Evolutionary conservation across 768 basidiomycete species (phyloP), one percentile per base, ranked within the genome.

Genomic region (Kwoniella europaea): DNA sequence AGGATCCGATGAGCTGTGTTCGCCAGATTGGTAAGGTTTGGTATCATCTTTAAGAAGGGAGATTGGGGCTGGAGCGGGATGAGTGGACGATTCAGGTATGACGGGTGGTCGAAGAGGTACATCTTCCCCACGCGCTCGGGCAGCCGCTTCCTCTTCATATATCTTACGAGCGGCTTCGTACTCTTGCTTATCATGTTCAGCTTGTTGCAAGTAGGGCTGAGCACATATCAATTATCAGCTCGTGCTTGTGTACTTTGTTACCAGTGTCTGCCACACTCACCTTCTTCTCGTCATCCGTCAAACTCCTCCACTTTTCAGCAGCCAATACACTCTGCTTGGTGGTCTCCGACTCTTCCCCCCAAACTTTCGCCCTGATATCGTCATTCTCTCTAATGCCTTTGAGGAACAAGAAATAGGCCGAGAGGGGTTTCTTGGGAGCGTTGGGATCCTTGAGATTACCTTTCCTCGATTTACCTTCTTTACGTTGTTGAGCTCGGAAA

Each of bases 371-470:
- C 10, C 92, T 91, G n/a, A 95, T 84, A 44, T 86, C 85, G 2
- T 89, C 88, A 78, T 92, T 89, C 64, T 91, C 90, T 71, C 94
- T 87, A 75, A 97, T 97, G 56, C 90, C 89, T 82, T 94, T 93
- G 74, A 96, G 83, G 86, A 94, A 97, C 90, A 95, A 92, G 74
- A 97, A 96, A 79, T 96, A 97, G 0, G 94, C 93, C 80, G 90
- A 91, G 55, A 96, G 88, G 6, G 94, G 94, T 81, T 96, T 96
- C 89, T 94, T 95, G 3, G 94, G 94, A 9, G 93, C 94, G 80
- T 97, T 96, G 43, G 94, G 94, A 82, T 97, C 94, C 86, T 95
- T 96, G 85, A 97, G 91, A 82, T 97, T 97, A 75, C 91, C 91
- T 87, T 91, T 92, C 73, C 93, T 88, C 50, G 92, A 94, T 84